Base-by-base conservation (phyloP, 495 filamentous ascomycete species). In the Penicillium cinerascens region DNA sequence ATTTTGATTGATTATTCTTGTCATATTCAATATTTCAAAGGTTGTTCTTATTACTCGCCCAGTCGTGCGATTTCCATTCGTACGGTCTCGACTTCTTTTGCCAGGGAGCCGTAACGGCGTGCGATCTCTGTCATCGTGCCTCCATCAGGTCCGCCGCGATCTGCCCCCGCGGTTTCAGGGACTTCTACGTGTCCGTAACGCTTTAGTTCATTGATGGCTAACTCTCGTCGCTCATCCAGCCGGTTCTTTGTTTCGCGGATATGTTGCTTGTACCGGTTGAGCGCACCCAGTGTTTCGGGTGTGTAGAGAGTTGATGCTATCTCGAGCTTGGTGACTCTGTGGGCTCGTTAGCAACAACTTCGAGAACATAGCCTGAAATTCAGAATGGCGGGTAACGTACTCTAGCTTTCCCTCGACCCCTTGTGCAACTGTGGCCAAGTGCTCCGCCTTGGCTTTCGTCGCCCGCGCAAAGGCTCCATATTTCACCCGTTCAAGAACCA, bases 391-490 rank as follows among this genome's bases (percentile, higher is more conserved):
- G 3, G 26, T 27, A 13, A 78, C 78, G 40, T 74, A 75, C 71
- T 74, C 76, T 4, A 81, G 69, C 35, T 81, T 77, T 10, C 82
- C 69, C 7, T 74, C 70, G 5, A 83, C 60, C 17, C 78, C 75
- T 35, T 75, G 66, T 6, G 85, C 85, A 29, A 79, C 77, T n/a
- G 78, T 70, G 36, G 81, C 79, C 26, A 90, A 70, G 45, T 80
- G 79, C 49, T 82, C 81, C 2, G 77, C 74, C 55, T 76, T 73
- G 0, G 81, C 74, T 52, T 73, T 79, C 15, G 74, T 73, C 44
- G 69, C 69, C 6, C 86, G 73, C 6, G 87, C 78, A 3, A 88
- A 56, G 3, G 78, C 67, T 36, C 87, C 87, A 68, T 91, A 86
- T 57, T 87, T 88, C 8, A 69, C 75, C 42, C 78, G 73, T 58